Base-by-base conservation (phyloP, 2,329 filamentous ascomycete genomes). In the Xylariaceae sp. region DNA sequence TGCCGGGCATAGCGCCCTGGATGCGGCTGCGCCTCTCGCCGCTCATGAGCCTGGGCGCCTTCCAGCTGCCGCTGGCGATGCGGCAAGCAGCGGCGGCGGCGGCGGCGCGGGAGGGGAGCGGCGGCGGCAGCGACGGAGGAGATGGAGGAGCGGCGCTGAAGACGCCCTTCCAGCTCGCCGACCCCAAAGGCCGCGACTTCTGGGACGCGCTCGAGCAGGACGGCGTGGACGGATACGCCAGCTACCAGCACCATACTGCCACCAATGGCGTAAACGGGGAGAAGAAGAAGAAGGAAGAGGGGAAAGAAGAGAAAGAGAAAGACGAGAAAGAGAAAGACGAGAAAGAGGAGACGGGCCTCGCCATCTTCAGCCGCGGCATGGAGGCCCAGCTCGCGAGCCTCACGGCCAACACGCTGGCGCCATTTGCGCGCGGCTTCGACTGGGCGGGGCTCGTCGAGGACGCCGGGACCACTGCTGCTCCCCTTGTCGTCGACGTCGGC, bases 341-440 rank as follows among this genome's bases (percentile, higher is more conserved):
- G 8, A 29, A 29, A 5, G 31, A 38, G 5, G 27, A 25, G 8
- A 38, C 27, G 23, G 37, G 35, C 3, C 42, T 42, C 36, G 33
- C 39, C 24, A 36, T 32, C 22, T 42, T 37, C 19, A 42, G 39
- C 33, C 13, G 21, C 13, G 31, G 22, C 6, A 39, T 37, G 39
- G 32, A 30, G 13, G 32, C 29, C 5, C 23, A 39, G 14, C 29
- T 39, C 12, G 28, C 24, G 12, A 18, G 21, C 9, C 40, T 37
- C 18, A 19, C 34, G 17, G n/a, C 12, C 5, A 31, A 35, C 29
- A 36, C 38, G 7, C 31, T 29, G 8, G 13, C 21, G 9, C 31
- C 31, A 5, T 37, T 38, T 18, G 29, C 30, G 10, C 35, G 14
- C 14, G 31, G 36, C 3, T 38, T 42, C 16, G 5, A 26, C 5